Evolutionary conservation across 179 eudicot species (phyloP), one percentile per base, ranked within the genome.

Genomic region (Heliamphora pulchella): DNA sequence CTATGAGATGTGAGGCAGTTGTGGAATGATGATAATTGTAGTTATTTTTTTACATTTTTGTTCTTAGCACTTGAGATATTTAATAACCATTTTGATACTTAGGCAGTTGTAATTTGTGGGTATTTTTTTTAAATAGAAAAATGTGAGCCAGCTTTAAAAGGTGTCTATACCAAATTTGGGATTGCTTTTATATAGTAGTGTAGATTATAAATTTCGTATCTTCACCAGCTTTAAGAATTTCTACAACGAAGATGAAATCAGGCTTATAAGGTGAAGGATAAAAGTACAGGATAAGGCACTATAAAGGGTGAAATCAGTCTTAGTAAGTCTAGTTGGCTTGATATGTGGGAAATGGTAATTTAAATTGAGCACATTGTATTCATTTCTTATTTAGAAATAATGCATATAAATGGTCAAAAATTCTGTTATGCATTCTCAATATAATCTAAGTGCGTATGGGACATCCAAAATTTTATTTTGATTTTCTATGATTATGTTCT

Each of bases 401-500:
- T 68, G 48, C 9, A 3, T 31, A 64, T 9, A 64, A 64, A 64
- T 64, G 69, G 43, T 20, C 44, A 64, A n/a, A 64, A 64, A 31
- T 20, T 64, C 8, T 17, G 44, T 46, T 18, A 11, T 77, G 58
- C 47, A 18, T 59, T 44, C 51, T n/a, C 11, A 10, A 59, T 59
- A 10, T 43, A 75, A 58, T 18, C 64, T 41, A 15, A 57, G 18
- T 76, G 41, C 39, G 4, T 8, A 3, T 1, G 15, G 54, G 18
- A 55, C 64, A 71, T 51, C 70, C 58, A 46, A 77, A 50, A 14
- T 22, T 65, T 22, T 64, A 74, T 46, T 74, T 53, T 31, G 31
- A 3, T 74, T 17, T 7, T 47, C 22, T 77, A 64, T 64, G 50
- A 48, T 4, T 22, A n/a, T 47, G 47, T 20, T 66, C 18, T 54